Evolutionary conservation across 768 basidiomycete species (phyloP).

Genomic region (Mycena alexandri): DNA sequence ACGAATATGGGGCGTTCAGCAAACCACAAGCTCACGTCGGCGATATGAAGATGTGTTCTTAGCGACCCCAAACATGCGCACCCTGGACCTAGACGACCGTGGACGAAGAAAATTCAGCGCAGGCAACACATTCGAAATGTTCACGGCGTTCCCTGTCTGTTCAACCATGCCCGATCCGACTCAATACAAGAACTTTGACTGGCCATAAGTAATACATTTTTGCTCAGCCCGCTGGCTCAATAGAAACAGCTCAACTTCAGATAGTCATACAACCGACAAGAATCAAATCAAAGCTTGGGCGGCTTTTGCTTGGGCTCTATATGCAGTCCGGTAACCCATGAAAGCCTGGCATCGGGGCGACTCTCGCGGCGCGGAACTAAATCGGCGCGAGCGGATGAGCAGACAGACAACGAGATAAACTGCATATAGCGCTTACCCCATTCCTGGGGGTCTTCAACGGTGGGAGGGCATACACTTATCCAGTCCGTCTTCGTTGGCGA

Average conservation of each 20-base stretch:
- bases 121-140: background rate
- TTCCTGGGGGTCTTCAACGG: slow-evolving; percentile 6
- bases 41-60: slow-evolving; percentile 8
- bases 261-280: background rate
- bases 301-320: slow-evolving; percentile 22
- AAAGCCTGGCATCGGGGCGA: slow-evolving; percentile 23
- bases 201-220: background rate
- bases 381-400: background rate
- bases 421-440: slow-evolving; percentile 23
- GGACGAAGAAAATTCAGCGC: background rate
- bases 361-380: slow-evolving; percentile 32
- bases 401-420: background rate
- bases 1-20: background rate
- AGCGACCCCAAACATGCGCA: slow-evolving; percentile 2
- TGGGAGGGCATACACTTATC: slow-evolving; percentile 10
- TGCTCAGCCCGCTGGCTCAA: background rate
- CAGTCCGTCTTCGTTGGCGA: slow-evolving; percentile 19
- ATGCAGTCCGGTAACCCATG: slow-evolving; percentile 30
- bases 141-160: background rate
- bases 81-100: background rate
- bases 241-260: background rate
- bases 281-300: slow-evolving; percentile 8
- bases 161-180: background rate
- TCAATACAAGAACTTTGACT: background rate
- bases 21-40: background rate